phyloP scores from a whole-genome alignment of 768 basidiomycete genomes.

The Mycena haematopus region DNA sequence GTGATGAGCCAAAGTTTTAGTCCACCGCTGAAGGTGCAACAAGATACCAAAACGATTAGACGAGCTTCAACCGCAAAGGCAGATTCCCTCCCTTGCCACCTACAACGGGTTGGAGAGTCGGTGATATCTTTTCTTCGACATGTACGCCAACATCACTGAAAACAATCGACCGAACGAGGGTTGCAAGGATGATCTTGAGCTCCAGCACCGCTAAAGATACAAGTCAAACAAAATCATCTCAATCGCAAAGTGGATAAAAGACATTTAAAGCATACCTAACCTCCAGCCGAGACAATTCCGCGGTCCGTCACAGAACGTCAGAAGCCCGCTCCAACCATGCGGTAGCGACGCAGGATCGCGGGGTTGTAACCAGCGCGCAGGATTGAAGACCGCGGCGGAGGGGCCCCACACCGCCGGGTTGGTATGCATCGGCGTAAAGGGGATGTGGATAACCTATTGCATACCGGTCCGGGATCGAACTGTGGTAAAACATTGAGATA shows the following conservation, averaged over 20 bases:
- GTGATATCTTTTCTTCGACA: slow-evolving; percentile 40
- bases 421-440: slow-evolving; percentile 41
- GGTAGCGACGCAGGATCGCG: slow-evolving; percentile 40
- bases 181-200: slow-evolving; percentile 47
- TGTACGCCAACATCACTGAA: slow-evolving; percentile 43
- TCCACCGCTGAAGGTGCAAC: too few relatives aligned
- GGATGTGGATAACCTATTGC: slow-evolving; percentile 41
- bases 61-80: slow-evolving; percentile 18
- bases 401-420: slow-evolving; percentile 44
- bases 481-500: background rate
- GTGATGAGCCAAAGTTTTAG: too few relatives aligned
- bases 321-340: slow-evolving; percentile 44
- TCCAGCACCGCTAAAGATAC: slow-evolving; percentile 40
- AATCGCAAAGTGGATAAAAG: background rate
- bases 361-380: slow-evolving; percentile 46
- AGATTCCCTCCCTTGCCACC: slow-evolving; percentile 35
- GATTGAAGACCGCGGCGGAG: slow-evolving; percentile 42
- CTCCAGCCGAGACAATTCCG: slow-evolving; percentile 50
- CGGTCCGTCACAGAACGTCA: slow-evolving; percentile 51
- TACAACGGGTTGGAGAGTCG: slow-evolving; percentile 43
- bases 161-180: slow-evolving; percentile 43
- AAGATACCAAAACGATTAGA: slow-evolving; percentile 3
- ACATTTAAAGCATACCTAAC: slow-evolving; percentile 34
- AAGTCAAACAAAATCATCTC: background rate
- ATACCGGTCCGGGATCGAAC: background rate